Conservation (phyloP, 1,284 basidiomycete species). For the Cryptococcus amylolentus region DNA sequence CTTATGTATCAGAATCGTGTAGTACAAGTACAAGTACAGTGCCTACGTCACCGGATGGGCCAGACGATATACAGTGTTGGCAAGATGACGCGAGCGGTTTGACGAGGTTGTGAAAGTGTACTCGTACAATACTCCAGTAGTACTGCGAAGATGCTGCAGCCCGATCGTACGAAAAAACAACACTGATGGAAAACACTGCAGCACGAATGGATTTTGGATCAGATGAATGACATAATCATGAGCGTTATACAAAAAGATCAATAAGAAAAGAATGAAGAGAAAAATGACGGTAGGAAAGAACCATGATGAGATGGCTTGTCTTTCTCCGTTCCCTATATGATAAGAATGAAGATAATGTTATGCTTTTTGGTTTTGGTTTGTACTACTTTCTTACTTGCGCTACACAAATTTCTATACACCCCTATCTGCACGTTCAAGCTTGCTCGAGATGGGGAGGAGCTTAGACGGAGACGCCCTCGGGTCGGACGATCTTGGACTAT, state of each 20-base stretch:
- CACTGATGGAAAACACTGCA: no score
- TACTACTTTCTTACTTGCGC: not conserved
- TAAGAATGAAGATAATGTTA: not conserved
- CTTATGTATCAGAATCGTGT: no score
- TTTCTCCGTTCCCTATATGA: not conserved
- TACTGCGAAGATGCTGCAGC: no score
- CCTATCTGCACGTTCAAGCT: not conserved
- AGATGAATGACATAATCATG: conserved; percentile 27
- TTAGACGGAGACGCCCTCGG: conserved; percentile 42
- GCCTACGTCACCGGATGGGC: no score
- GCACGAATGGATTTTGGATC: not conserved
- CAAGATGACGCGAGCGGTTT: no score
- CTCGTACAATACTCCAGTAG: no score
- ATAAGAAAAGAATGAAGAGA: no score
- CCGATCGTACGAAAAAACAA: no score
- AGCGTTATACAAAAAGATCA: not conserved
- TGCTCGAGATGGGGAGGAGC: not conserved
- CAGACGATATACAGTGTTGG: no score
- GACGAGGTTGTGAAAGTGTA: no score
- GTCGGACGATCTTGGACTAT: conserved; percentile 43
- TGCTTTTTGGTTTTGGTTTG: not conserved
- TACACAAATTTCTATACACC: not conserved
- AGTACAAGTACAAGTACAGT: no score
- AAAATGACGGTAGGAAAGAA: not conserved
- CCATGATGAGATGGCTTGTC: conserved; percentile 23